Evolutionary conservation across 2,329 filamentous ascomycete genomes (phyloP).

Genomic region (Aureobasidium sp.): DNA sequence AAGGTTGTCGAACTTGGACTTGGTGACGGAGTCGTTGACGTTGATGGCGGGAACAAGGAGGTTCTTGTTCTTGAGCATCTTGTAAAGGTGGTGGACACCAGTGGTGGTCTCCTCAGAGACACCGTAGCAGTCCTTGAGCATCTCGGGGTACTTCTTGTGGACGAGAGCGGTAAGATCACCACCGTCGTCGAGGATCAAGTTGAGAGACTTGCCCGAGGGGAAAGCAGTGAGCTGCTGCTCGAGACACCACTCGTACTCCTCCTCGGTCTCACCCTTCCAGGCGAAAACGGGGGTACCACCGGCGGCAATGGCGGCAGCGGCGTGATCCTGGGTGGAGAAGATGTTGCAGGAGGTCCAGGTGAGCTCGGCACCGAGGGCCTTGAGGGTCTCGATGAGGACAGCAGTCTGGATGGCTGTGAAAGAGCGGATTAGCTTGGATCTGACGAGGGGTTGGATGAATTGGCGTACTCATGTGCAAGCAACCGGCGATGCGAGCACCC

Average conservation of each 20-base stretch:
- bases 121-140: slow-evolving; percentile 97
- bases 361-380: slow-evolving; percentile 89
- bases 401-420: slow-evolving; percentile 84
- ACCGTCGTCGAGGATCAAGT: slow-evolving; percentile 98
- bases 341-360: slow-evolving; percentile 99
- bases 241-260: slow-evolving; percentile 99
- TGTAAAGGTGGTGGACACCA: slow-evolving; percentile 98
- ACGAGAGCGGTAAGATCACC: slow-evolving; percentile 94
- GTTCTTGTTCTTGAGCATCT: slow-evolving; percentile 72
- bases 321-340: slow-evolving; percentile 98
- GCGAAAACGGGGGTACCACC: slow-evolving; percentile 82
- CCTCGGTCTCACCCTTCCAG: slow-evolving; percentile 92
- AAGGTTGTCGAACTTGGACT: slow-evolving; percentile 99
- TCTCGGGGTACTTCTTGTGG: slow-evolving; percentile 96
- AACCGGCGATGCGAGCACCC: slow-evolving; percentile 93
- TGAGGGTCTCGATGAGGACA: slow-evolving; percentile 97
- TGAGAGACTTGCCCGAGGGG: slow-evolving; percentile 93
- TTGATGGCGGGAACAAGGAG: slow-evolving; percentile 96
- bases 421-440: slow-evolving; percentile 17
- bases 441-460: no score
- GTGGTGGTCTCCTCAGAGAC: slow-evolving; percentile 99
- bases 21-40: slow-evolving; percentile 99
- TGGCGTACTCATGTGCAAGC: slow-evolving; percentile 84
- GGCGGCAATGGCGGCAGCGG: slow-evolving; percentile 93
- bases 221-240: slow-evolving; percentile 97